Evolutionary conservation across 2,329 filamentous ascomycete species (phyloP).

Genomic region (Colletotrichum neosansevieriae): DNA sequence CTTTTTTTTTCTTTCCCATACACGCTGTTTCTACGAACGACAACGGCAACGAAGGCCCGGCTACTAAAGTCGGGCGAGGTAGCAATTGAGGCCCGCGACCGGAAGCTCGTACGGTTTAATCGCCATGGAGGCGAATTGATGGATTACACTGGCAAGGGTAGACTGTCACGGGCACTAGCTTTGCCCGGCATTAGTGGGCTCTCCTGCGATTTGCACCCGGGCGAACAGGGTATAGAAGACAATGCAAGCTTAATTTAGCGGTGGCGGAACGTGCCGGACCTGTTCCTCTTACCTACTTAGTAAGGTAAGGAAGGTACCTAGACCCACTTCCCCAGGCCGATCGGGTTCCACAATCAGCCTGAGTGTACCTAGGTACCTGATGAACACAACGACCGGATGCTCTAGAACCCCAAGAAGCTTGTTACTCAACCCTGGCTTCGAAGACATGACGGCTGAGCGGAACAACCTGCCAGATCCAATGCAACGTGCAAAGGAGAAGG

Average conservation of each 20-base stretch:
- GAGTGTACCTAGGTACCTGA: neutral
- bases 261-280: neutral
- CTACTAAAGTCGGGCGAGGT: neutral
- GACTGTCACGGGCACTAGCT: neutral
- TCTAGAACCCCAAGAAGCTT: accelerated
- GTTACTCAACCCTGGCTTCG: no score
- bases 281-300: no score
- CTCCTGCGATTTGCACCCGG: neutral
- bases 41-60: neutral
- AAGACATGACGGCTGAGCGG: no score
- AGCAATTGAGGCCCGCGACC: neutral
- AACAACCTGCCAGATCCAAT: no score
- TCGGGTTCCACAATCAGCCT: neutral
- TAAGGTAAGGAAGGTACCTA: no score
- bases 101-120: neutral
- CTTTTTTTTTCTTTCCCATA: neutral
- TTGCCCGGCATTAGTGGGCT: conserved; percentile 6
- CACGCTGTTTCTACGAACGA: conserved; percentile 4
- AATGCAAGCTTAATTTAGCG: neutral
- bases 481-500: no score
- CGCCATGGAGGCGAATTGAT: no score
- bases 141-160: neutral
- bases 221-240: neutral
- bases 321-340: neutral
- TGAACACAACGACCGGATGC: neutral